phyloP scores from a whole-genome alignment of 139 green algal genomes.

The Yamagishiella unicocca region DNA sequence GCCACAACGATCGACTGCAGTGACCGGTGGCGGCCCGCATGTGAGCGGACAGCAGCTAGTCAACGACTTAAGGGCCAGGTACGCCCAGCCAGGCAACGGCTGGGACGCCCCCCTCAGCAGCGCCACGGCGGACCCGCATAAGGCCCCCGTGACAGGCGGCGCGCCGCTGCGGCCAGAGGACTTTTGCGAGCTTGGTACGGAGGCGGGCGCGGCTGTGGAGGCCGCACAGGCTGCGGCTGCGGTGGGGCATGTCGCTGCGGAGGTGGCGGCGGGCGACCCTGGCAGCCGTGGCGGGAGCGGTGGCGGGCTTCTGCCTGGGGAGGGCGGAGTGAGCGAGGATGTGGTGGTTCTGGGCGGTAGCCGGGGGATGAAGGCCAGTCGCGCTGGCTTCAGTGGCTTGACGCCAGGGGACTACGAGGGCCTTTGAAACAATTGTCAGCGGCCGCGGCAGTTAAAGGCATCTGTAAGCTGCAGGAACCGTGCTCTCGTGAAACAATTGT shows the following conservation, averaged over 20 bases:
- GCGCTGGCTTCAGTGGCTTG: neutral
- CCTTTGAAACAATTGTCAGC: too few species aligned
- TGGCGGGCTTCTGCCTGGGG: neutral
- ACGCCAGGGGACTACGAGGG: neutral
- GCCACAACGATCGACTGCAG: too few species aligned
- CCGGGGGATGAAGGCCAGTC: neutral
- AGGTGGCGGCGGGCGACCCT: neutral
- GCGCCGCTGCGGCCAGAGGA: neutral
- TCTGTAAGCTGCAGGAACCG: too few species aligned
- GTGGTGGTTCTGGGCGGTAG: neutral
- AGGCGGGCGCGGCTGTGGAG: conserved; percentile 1
- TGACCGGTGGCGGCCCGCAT: neutral
- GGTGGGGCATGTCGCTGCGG: neutral
- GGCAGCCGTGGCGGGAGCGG: neutral
- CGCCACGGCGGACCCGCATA: neutral
- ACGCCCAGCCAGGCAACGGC: neutral
- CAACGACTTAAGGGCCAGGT: neutral
- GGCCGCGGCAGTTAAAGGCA: too few species aligned
- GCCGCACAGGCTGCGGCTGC: neutral
- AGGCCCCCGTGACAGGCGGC: neutral
- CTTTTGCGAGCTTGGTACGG: conserved; percentile 10
- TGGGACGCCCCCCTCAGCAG: neutral
- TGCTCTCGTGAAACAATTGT: too few species aligned
- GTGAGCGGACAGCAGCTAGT: neutral
- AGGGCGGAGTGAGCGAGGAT: conserved; percentile 13